Conservation (phyloP, 73 alveolate genomes). For the Paramecium primaurelia region DNA sequence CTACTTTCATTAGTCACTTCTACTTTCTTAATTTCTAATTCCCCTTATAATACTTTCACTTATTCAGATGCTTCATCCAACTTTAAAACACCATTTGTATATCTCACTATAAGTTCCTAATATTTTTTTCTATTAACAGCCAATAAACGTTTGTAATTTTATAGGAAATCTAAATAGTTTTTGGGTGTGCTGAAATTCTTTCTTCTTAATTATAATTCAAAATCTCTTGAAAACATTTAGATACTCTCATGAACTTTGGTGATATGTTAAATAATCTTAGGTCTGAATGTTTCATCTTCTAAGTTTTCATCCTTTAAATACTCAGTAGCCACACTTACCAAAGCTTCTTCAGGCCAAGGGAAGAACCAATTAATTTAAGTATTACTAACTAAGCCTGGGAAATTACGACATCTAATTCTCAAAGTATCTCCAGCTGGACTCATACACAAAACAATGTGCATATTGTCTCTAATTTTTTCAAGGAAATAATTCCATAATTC, state of each 20-base stretch:
- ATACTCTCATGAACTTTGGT: slow-evolving; percentile 88
- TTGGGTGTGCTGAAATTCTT: slow-evolving; percentile 97
- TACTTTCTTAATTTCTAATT: slow-evolving; percentile 75
- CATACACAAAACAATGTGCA: slow-evolving; percentile 86
- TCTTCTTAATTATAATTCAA: slow-evolving; percentile 89
- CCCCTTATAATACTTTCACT: slow-evolving; percentile 84
- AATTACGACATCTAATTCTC: slow-evolving; percentile 88
- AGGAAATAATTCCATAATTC: slow-evolving; percentile 85
- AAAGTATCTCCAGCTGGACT: slow-evolving; percentile 96
- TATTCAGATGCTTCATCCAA: slow-evolving; percentile 90
- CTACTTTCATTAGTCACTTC: slow-evolving; percentile 73
- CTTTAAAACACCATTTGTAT: slow-evolving; percentile 92
- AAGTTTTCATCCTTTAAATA: too few species aligned
- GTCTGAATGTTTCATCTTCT: slow-evolving; percentile 72
- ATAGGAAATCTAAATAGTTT: slow-evolving; percentile 94
- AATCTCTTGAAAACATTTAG: slow-evolving; percentile 84
- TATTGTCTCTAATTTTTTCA: slow-evolving; percentile 83
- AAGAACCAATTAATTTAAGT: slow-evolving; percentile 95
- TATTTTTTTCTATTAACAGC: slow-evolving; percentile 75
- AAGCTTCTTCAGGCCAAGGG: slow-evolving; percentile 97
- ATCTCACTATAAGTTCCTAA: slow-evolving; percentile 79
- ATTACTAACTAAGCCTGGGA: slow-evolving; percentile 93
- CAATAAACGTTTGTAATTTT: slow-evolving; percentile 81
- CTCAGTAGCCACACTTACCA: slow-evolving; percentile 80
- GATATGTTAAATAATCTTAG: slow-evolving; percentile 85